Evolutionary conservation across 768 basidiomycete species (phyloP), one percentile per base, ranked within the genome.

Genomic region (Naganishia randhawae): DNA sequence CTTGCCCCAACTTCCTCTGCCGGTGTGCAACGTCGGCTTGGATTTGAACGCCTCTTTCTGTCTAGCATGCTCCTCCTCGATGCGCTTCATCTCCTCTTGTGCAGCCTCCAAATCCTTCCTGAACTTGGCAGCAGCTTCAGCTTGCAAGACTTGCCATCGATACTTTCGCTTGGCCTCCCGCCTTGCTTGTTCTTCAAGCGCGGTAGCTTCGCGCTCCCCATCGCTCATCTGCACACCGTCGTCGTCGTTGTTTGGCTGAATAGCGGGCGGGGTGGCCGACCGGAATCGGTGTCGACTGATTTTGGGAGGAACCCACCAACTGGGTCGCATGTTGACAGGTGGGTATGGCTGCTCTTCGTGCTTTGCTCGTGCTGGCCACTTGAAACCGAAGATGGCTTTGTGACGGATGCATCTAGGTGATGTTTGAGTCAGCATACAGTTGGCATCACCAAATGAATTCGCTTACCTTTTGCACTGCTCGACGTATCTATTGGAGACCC

Each of bases 271-370:
- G 1, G 35, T 25, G 37, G 27, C 22, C 22, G 39, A 42, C 11
- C 57, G 57, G 32, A 25, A 41, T 41, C 57, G 57, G 41, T 61
- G 39, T 19, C 39, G 37, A 25, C 57, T 61, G 57, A 61, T 61
- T 25, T 61, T 61, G 35, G 57, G 57, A 1, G 57, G 57, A 25
- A 61, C 57, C 57, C 57, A 61, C 57, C 57, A 61, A n/a, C n/a
- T 41, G 10, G 57, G 57, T 13, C 57, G 57, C 57, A 61, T 39
- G 29, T 61, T 61, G 31, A 42, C 57, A 39, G 57, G 57, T 2
- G 57, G 57, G n/a, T 61, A 61, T 41, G 57, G 57, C 57, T 61
- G 57, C 25, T 61, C 57, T 29, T 61, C 57, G n/a, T 4, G 37
- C 32, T 41, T 61, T 19, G n/a, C 39, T 11, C 57, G 29, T 25